Evolutionary conservation across 495 filamentous ascomycete genomes (phyloP), one percentile per base, ranked within the genome.

Genomic region (Penicillium atrosanguineum): DNA sequence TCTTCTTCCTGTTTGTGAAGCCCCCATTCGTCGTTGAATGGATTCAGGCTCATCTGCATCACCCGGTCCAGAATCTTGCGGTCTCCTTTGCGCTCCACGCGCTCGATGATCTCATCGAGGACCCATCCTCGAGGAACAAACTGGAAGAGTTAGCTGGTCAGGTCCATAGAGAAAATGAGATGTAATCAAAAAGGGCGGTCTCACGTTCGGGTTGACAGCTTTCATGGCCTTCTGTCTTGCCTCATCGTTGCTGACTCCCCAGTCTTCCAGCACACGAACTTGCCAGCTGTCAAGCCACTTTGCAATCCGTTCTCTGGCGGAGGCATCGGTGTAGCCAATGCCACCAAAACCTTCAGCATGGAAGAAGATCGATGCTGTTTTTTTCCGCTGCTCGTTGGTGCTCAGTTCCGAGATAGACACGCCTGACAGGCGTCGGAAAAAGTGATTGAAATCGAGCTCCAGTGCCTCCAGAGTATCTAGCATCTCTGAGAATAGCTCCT

Each of bases 81-180:
- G 57, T 97, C 91, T 16, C 87, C 86, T 23, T 85, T 81, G 62
- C 88, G 86, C 69, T 97, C 92, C 3, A 97, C 92, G 14, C 87
- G 78, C 34, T 85, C 79, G 56, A 98, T 97, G 6, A 97, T 59
- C 70, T 97, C 94, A 69, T 97, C 93, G 7, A 98, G 75, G 46
- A 98, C 83, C 94, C 95, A 98, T 19, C 84, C 83, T 29, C 90
- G 78, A 0, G 95, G 90, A 1, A 95, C 71, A 59, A 97, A 97
- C 67, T 83, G 21, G 46, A 15, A 6, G 7, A 60, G 42, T 49
- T 18, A 55, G 28, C 21, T 46, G 9, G 28, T 40, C 38, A 34
- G 31, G 12, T 34, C 31, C 31, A 34, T 34, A 34, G 31, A 1
- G 14, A 14, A 31, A 12, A 1, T 23, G 23, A 15, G 8, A 14